These are phyloP conservation scores for Lentinula edodes DNA, from an alignment of 768 basidiomycete species.

Conservation along the genomic window DNA sequence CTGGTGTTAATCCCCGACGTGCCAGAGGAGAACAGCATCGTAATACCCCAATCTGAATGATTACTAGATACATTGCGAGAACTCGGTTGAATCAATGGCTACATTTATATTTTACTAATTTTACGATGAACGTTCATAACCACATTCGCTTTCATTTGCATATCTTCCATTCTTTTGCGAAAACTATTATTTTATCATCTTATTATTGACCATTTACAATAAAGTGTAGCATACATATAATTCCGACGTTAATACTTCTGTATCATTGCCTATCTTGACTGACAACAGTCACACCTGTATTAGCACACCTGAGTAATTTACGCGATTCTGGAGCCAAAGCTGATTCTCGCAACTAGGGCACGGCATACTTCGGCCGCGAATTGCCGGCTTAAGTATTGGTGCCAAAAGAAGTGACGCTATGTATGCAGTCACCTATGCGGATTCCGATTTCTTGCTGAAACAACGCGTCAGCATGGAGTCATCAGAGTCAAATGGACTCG, in stretches of 20 bases:
- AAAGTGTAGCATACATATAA: background rate
- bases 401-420: background rate
- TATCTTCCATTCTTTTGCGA: background rate
- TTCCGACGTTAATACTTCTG: background rate
- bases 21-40: conserved; percentile 8
- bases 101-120: background rate
- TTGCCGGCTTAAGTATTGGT: background rate
- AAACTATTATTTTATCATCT: background rate
- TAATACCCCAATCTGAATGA: background rate
- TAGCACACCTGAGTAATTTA: too few species aligned
- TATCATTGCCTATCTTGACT: too few species aligned
- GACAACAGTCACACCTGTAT: too few species aligned
- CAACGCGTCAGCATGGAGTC: background rate
- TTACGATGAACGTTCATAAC: background rate
- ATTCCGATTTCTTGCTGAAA: background rate
- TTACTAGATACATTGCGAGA: background rate
- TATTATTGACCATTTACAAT: background rate
- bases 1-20: conserved; percentile 23
- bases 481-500: background rate
- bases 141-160: background rate
- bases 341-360: background rate
- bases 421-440: background rate
- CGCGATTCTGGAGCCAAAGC: background rate
- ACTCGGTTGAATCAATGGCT: background rate
- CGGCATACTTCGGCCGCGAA: too few species aligned